phyloP scores from a whole-genome alignment of 2,329 filamentous ascomycete genomes.

The Penicillium sp. region DNA sequence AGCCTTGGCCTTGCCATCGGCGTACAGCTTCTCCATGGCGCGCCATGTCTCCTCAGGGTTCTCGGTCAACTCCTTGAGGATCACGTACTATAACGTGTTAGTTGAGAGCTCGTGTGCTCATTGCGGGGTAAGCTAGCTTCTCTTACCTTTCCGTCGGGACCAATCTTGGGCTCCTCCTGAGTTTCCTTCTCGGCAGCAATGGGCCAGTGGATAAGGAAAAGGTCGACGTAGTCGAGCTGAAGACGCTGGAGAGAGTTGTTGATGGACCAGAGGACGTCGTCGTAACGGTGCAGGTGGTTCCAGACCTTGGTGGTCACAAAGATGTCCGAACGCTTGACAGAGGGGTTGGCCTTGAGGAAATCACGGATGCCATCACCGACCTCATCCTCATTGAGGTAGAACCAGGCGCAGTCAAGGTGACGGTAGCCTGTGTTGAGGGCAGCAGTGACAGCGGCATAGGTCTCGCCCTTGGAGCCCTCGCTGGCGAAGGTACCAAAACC shows the following conservation, averaged over 20 bases:
- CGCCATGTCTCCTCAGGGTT: conserved; percentile 65
- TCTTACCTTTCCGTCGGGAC: conserved; percentile 51
- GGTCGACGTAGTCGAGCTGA: conserved; percentile 68
- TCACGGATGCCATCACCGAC: conserved; percentile 54
- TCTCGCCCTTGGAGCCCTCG: conserved; percentile 61
- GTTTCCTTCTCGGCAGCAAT: conserved; percentile 51
- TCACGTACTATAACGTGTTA: conserved; percentile 50
- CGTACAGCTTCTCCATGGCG: conserved; percentile 61
- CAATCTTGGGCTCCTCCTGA: conserved; percentile 49
- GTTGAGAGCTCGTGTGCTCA: background rate
- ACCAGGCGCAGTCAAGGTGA: conserved; percentile 57
- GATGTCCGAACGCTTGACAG: conserved; percentile 50
- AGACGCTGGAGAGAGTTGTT: conserved; percentile 62
- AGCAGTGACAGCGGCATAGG: conserved; percentile 53
- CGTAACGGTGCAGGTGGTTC: conserved; percentile 52
- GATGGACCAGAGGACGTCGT: conserved; percentile 53
- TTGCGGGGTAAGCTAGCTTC: background rate
- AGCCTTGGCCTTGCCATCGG: conserved; percentile 61
- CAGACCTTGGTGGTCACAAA: conserved; percentile 55
- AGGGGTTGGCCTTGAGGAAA: conserved; percentile 51
- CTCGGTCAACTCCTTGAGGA: conserved; percentile 63
- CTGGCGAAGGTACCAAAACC: conserved; percentile 67
- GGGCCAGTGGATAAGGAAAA: conserved; percentile 60
- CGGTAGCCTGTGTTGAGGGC: conserved; percentile 54
- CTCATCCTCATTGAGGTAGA: conserved; percentile 55